Evolutionary conservation across 192 early-diverging fungal species (phyloP), one percentile per base, ranked within the genome.

Genomic region (Oehlia diaphana): DNA sequence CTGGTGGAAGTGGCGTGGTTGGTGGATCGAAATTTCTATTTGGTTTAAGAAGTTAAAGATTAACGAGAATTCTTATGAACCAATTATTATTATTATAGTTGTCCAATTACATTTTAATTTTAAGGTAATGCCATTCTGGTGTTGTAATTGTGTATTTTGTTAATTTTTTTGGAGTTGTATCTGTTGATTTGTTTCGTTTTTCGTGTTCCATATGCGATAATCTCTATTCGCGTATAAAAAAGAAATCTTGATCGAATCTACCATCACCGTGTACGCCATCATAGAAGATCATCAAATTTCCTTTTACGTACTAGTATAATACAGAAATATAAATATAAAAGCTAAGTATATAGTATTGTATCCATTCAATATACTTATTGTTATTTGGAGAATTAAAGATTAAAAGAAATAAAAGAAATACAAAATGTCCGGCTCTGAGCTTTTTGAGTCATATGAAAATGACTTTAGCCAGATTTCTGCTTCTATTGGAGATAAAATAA

Each of bases 371-470:
- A 47, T 12, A 12, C 44, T 47, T 47, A 12, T 12, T 12, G 44
- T 47, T 12, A 12, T 47, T 47, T 10, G 39, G 39, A 37, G 35
- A 44, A 47, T 47, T 47, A 12, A 47, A 12, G 39, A 42, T 42
- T 39, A 39, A 39, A 39, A 39, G 4, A 7, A 39, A 39, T 39
- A 47, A n/a, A n/a, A n/a, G n/a, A n/a, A n/a, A n/a, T n/a, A n/a
- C 44, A 47, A 47, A 47, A 47, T 47, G 44, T 9, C 65, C 63
- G 91, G 90, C 31, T 92, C 92, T 35, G 93, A 95, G 31, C 91
- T 96, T 26, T 95, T 96, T 82, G 88, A 90, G 66, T 96, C 90
- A 77, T 97, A 97, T 88, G 93, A 97, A 77, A 91, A 91, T 80
- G 96, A 97, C 83, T 95, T 92, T 81, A 83, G 84, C 42, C 79